Conservation (phyloP, 257 asterid species). For the Osmanthus fragrans region DNA sequence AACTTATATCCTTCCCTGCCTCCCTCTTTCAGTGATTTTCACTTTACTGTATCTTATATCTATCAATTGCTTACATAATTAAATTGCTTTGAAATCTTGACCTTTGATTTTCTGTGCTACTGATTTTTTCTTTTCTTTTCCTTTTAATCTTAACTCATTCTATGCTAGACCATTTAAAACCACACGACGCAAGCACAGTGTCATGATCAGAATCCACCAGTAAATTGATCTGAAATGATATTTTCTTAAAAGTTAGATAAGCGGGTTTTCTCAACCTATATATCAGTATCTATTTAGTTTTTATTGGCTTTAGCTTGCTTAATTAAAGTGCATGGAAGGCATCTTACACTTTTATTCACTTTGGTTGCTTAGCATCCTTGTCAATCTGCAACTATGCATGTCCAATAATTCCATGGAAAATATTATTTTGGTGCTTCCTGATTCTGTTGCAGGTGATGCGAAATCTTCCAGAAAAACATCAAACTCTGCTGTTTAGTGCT, state of each 20-base stretch:
- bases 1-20: constrained; percentile 8
- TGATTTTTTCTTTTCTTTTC: not conserved
- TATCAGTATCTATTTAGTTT: not conserved
- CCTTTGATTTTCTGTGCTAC: not conserved
- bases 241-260: not conserved
- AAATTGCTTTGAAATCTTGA: not conserved
- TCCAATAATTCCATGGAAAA: not conserved
- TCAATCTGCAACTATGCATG: not conserved
- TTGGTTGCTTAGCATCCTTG: not conserved
- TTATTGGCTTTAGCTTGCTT: not conserved
- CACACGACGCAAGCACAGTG: not conserved
- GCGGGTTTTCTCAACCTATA: not conserved
- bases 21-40: not conserved
- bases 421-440: constrained; percentile 14
- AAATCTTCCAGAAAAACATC: constrained; percentile 77
- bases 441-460: constrained; percentile 67
- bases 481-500: constrained; percentile 85
- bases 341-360: not conserved
- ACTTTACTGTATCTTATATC: not conserved
- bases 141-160: not conserved
- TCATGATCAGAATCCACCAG: not conserved
- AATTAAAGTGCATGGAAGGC: not conserved
- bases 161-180: not conserved
- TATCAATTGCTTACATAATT: not conserved
- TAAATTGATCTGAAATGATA: not conserved